phyloP scores from a whole-genome alignment of 306 rosid species.

The Vigna angularis region DNA sequence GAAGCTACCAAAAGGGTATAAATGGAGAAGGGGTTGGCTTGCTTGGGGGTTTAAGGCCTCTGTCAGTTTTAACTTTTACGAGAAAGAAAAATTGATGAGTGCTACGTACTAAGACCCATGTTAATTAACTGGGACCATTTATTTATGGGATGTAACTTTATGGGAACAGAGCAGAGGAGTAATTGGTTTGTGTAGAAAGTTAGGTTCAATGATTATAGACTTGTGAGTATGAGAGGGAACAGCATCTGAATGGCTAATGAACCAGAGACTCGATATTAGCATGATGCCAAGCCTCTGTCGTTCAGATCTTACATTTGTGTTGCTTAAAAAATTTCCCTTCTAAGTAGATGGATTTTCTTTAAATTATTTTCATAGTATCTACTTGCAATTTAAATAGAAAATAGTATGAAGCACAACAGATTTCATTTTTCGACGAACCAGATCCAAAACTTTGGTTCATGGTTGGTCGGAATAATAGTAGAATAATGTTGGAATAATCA shows the following conservation, averaged over 20 bases:
- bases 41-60: conserved; percentile 32
- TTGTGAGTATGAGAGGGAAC: conserved; percentile 52
- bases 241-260: conserved; percentile 31
- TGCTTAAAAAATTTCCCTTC: neutral
- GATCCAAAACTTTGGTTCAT: conserved; percentile 32
- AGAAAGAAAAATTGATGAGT: conserved; percentile 1
- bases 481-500: conserved; percentile 31
- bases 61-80: conserved; percentile 44
- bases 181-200: conserved; percentile 34
- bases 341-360: conserved; percentile 1
- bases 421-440: conserved; percentile 30
- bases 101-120: conserved; percentile 16
- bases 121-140: conserved; percentile 36
- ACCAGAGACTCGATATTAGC: conserved; percentile 28
- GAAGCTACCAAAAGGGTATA: conserved; percentile 44
- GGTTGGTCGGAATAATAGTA: conserved; percentile 36
- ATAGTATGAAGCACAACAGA: neutral
- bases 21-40: conserved; percentile 27
- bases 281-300: conserved; percentile 28
- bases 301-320: conserved; percentile 16
- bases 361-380: neutral
- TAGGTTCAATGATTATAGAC: conserved; percentile 47
- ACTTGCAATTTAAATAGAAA: conserved; percentile 3
- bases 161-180: conserved; percentile 38
- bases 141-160: conserved; percentile 50